Evolutionary conservation across 805 yeast species (phyloP), one percentile per base, ranked within the genome.

Genomic region (Candida ipomoeae): DNA sequence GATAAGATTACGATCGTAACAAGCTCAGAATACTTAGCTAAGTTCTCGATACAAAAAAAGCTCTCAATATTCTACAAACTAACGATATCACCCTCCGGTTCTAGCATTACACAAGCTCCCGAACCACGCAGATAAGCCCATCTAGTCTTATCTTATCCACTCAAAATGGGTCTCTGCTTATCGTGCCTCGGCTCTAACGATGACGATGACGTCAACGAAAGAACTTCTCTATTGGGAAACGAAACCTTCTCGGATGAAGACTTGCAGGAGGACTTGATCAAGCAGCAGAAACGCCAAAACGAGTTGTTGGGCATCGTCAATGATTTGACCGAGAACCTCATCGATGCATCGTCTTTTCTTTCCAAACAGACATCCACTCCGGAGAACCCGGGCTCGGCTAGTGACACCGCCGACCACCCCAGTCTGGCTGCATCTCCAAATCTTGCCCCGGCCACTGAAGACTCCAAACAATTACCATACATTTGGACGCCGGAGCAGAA

Each of bases 231-330:
- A 7, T 58, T 70, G 26, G 57, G 63, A 37, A 65, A 56, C 45
- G 61, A 58, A 38, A 35, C 55, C n/a, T 62, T 62, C 53, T 57
- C 67, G 29, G 71, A 66, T 57, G 68, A 71, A 55, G 61, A 60
- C 36, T 49, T 56, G 54, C 79, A 69, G 59, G 73, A 51, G 57
- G 70, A 61, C 48, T 52, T 70, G 35, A 63, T 62, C 53, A 72
- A 72, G 52, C 75, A 71, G 55, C 74, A 70, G 48, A 68, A 68
- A 48, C 63, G 82, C 53, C 80, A 78, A 53, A 74, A 70, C 42
- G 81, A 78, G 53, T 62, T 78, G 40, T 73, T 72, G 49, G 60
- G 62, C 23, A 77, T 78, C 14, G 82, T 78, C 43, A 72, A 72
- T 54, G 80, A 76, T 44, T 49, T 58, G 45, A 58, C 53, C 46